Percentiles rank a stretch among this genome's conserved stretches.
These are phyloP conservation scores for Linum lewisii DNA, from an alignment of 345 rosid species.

Conservation along the genomic window DNA sequence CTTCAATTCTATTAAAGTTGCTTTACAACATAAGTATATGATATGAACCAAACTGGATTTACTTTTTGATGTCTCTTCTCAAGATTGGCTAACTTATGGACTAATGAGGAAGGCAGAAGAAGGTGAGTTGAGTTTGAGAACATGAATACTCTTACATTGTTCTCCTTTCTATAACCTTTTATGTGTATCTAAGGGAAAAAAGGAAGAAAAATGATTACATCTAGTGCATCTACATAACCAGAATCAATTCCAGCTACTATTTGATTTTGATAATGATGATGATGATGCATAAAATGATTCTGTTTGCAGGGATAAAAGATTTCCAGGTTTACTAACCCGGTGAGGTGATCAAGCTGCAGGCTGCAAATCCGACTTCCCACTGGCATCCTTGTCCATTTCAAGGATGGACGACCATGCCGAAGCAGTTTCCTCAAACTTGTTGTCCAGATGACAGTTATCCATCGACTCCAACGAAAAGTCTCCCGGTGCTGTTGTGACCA, in stretches of 20 bases:
- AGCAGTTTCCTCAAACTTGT: background rate
- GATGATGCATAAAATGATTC: background rate
- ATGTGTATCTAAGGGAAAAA: too few relatives aligned
- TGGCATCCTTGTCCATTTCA: background rate
- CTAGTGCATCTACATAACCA: too few relatives aligned
- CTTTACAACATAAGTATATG: background rate
- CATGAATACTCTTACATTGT: background rate
- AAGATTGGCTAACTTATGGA: background rate
- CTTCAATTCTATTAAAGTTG: too few relatives aligned
- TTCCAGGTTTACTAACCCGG: background rate
- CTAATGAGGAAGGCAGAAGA: background rate
- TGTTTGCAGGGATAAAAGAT: background rate
- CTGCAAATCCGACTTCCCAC: background rate
- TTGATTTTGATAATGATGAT: background rate
- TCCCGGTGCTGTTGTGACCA: background rate
- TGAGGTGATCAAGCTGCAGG: background rate
- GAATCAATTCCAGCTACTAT: too few relatives aligned
- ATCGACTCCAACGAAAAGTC: background rate
- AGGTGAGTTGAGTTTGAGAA: background rate
- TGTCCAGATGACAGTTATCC: background rate
- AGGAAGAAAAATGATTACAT: too few relatives aligned
- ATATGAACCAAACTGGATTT: background rate
- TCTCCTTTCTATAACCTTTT: background rate
- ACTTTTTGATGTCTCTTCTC: background rate
- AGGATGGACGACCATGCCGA: background rate